Conservation (phyloP, 2,329 filamentous ascomycete genomes). For the Aspergillus texensis region DNA sequence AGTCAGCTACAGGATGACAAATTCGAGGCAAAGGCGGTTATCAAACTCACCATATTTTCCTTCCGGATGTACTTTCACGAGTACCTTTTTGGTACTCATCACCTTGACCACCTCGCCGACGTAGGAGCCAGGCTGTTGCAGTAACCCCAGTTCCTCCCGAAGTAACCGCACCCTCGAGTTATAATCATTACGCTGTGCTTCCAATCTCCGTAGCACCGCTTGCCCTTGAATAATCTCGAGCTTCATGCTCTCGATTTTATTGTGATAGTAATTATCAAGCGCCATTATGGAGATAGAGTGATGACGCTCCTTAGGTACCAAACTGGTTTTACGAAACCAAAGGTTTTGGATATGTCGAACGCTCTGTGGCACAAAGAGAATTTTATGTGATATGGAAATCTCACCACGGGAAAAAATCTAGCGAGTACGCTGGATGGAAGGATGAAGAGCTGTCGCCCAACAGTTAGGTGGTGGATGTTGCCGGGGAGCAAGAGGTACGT, state of each 20-base stretch:
- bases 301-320: constrained; percentile 27
- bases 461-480: not conserved
- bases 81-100: constrained; percentile 98
- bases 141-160: constrained; percentile 89
- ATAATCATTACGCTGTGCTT: constrained; percentile 98
- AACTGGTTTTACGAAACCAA: constrained; percentile 4
- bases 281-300: constrained; percentile 70
- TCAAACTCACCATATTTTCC: constrained; percentile 86
- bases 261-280: constrained; percentile 98
- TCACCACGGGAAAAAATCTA: not conserved
- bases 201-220: constrained; percentile 88
- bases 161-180: constrained; percentile 95
- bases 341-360: not conserved
- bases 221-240: constrained; percentile 99
- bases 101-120: constrained; percentile 99
- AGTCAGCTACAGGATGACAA: constrained; percentile 12
- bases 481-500: constrained; percentile 1
- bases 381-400: not conserved
- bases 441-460: constrained; percentile 8
- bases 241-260: constrained; percentile 99
- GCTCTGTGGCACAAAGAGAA: too few relatives aligned
- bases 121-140: constrained; percentile 97
- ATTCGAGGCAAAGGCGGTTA: constrained; percentile 30
- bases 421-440: not conserved
- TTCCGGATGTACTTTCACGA: constrained; percentile 98